Percentiles rank a stretch among this genome's conserved stretches.
These are phyloP conservation scores for Hordeum pubiflorum DNA, from an alignment of 202 grass and related monocot genomes.

Conservation along the genomic window DNA sequence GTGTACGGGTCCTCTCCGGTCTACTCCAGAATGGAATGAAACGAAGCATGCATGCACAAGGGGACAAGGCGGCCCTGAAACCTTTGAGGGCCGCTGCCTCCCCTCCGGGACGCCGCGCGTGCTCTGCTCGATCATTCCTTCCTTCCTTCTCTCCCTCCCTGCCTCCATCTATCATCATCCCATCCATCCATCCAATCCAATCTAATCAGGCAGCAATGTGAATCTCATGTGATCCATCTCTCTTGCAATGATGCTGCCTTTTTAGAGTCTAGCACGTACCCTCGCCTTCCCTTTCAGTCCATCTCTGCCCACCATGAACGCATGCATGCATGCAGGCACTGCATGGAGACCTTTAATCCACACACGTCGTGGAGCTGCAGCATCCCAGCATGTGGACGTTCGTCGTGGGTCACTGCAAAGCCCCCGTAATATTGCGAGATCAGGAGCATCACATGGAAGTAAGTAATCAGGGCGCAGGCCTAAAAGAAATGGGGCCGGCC, in stretches of 20 bases:
- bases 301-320: background rate
- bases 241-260: background rate
- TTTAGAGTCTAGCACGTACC: background rate
- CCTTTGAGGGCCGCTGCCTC: conserved; percentile 38
- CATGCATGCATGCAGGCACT: background rate
- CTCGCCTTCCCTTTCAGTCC: background rate
- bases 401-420: background rate
- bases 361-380: background rate
- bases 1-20: too few species aligned
- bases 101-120: conserved; percentile 33
- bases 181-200: background rate
- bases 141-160: background rate
- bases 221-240: background rate
- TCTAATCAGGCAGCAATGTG: too few species aligned
- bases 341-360: background rate
- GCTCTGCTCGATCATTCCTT: background rate
- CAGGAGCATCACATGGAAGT: background rate
- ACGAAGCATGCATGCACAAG: background rate
- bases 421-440: background rate
- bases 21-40: background rate
- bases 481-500: background rate
- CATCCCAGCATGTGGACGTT: too few species aligned
- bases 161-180: background rate
- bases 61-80: conserved; percentile 34
- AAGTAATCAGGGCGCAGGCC: background rate